phyloP scores from a whole-genome alignment of 306 rosid genomes.

The Medicago lupulina region DNA sequence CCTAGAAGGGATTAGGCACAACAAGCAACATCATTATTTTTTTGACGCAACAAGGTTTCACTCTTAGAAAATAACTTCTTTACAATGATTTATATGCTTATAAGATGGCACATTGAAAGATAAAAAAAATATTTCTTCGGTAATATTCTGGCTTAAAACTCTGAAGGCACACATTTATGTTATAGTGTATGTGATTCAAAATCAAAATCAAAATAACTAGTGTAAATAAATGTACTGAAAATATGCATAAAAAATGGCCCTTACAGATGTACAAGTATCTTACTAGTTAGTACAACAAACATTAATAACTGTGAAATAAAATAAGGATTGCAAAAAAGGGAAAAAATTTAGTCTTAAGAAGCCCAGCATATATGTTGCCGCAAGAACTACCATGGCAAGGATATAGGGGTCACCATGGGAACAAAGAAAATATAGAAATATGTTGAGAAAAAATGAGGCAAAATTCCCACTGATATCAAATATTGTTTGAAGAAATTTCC shows the following conservation, averaged over 20 bases:
- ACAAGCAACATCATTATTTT: too few relatives aligned
- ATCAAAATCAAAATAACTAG: too few relatives aligned
- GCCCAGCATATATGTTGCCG: background rate
- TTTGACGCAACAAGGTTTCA: too few relatives aligned
- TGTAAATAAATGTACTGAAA: too few relatives aligned
- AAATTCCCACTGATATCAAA: slow-evolving; percentile 2
- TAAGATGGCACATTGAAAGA: too few relatives aligned
- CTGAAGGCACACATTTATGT: too few relatives aligned
- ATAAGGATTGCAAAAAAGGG: background rate
- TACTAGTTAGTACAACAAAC: background rate
- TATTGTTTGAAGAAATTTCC: slow-evolving; percentile 17
- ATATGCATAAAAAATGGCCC: background rate
- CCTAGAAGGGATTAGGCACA: too few relatives aligned
- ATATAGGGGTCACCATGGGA: background rate
- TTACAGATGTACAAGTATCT: background rate
- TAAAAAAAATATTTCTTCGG: too few relatives aligned
- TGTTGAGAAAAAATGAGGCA: background rate
- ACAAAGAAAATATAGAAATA: slow-evolving; percentile 1
- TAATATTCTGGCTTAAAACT: too few relatives aligned
- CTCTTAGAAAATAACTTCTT: too few relatives aligned
- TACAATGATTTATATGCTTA: too few relatives aligned
- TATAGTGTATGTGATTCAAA: too few relatives aligned
- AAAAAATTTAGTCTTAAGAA: background rate
- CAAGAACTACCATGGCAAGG: background rate
- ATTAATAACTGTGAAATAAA: background rate